phyloP scores from a whole-genome alignment of 345 rosid species.

The Carallia pectinifolia region DNA sequence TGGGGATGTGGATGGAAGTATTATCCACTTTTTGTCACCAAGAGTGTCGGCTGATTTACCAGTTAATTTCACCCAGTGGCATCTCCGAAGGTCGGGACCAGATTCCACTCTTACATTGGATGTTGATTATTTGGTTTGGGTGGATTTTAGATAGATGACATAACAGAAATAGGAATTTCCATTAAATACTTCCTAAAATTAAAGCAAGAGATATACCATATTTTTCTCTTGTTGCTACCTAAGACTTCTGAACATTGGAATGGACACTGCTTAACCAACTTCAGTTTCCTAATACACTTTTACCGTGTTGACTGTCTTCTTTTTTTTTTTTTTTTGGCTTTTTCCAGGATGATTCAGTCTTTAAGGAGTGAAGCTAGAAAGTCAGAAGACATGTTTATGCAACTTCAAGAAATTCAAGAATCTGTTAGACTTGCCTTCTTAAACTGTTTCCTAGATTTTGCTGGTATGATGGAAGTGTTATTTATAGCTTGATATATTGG shows the following conservation, averaged over 20 bases:
- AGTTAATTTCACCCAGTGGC: background rate
- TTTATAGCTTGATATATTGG: slow-evolving; percentile 9
- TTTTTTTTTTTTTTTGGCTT: slow-evolving; percentile 15
- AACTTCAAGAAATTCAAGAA: slow-evolving; percentile 84
- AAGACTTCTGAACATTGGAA: no score
- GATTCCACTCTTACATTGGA: background rate
- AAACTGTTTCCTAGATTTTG: slow-evolving; percentile 96
- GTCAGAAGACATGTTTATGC: slow-evolving; percentile 71
- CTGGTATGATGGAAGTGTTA: slow-evolving; percentile 48
- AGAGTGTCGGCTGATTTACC: background rate
- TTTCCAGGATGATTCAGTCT: slow-evolving; percentile 77
- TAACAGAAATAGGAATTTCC: no score
- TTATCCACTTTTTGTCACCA: background rate
- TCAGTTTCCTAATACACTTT: background rate
- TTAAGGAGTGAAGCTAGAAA: slow-evolving; percentile 70
- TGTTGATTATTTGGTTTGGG: background rate
- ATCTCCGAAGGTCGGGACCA: background rate
- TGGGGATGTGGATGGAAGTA: background rate
- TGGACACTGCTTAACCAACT: no score
- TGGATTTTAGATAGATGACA: background rate
- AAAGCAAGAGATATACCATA: no score
- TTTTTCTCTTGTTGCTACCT: no score
- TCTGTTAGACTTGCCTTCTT: slow-evolving; percentile 88
- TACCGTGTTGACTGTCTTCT: background rate
- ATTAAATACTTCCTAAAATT: no score